Evolutionary conservation across 306 rosid species (phyloP), one percentile per base, ranked within the genome.

Genomic region (Ammopiptanthus mongolicus): DNA sequence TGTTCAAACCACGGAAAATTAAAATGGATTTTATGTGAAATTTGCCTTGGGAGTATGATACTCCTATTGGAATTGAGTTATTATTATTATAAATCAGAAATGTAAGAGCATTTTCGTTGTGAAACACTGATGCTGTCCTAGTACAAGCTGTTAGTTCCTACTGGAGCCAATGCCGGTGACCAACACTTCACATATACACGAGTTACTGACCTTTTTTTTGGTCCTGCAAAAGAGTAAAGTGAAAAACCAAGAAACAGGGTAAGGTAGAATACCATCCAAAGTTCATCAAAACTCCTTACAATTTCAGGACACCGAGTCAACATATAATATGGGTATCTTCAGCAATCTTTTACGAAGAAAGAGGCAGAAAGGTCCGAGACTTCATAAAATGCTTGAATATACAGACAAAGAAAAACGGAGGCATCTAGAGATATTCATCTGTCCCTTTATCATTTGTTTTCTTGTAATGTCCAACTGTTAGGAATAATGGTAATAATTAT

Each of bases 331-430:
- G 33, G 33, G 66, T 53, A 65, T 59, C 61, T 75, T 42, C 56
- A 53, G 8, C 50, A 31, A 13, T 31, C 68, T 70, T 77, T 66
- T 66, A 37, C 53, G 10, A 58, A 39, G 63, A 71, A 69, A 69
- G 69, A 29, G 69, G 34, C 62, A 76, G 14, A 81, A 82, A 75
- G 68, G 46, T 57, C 63, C 64, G 48, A 8, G 56, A 11, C 47
- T 21, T 19, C 55, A 69, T 25, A 76, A 64, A 71, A 44, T 71
- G 48, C 36, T 3, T 52, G 76, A 84, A 84, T 84, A 79, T 79
- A 65, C 84, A 76, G 8, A 50, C 65, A 36, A 69, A 70, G 51
- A 29, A 33, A 62, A 71, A 69, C 36, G 48, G 28, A 69, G 14
- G 66, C 73, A 76, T 65, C 46, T 71, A 65, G 17, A 65, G 17